Percentiles rank a stretch among this genome's conserved stretches.
Conservation (phyloP, 192 early-diverging fungal genomes). For the Linnemannia hyalina region DNA sequence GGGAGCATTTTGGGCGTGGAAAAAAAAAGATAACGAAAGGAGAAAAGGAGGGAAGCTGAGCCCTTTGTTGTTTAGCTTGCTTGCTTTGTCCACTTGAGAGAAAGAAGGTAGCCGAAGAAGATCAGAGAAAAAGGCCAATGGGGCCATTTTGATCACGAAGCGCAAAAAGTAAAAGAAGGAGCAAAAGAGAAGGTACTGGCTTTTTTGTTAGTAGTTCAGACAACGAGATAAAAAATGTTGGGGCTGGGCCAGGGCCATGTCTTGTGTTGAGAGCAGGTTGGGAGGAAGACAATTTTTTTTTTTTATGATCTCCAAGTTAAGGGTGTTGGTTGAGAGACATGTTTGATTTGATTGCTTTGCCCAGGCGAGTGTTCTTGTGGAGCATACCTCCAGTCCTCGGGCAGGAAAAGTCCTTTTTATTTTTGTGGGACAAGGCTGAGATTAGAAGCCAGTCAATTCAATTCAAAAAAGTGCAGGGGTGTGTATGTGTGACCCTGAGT, state of each 20-base stretch:
- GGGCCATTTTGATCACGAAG: neutral
- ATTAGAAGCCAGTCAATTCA: neutral
- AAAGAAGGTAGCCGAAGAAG: neutral
- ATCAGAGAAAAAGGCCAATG: neutral
- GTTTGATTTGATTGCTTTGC: neutral
- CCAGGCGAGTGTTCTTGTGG: neutral
- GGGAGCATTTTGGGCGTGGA: neutral
- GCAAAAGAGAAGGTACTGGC: neutral
- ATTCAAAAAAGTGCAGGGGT: neutral
- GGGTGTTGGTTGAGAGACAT: constrained; percentile 6
- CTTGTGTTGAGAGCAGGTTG: neutral
- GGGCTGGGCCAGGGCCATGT: neutral
- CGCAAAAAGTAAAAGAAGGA: neutral
- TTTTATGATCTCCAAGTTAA: neutral
- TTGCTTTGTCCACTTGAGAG: neutral
- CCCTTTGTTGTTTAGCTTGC: neutral
- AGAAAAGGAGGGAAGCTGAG: neutral
- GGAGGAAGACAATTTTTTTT: neutral
- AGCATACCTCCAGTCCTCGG: neutral
- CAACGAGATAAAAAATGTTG: neutral
- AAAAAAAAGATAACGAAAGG: neutral
- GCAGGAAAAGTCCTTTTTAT: neutral
- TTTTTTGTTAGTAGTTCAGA: neutral
- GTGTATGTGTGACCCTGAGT: neutral
- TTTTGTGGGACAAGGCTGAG: neutral